Percentiles rank a stretch among this genome's conserved stretches.
These are phyloP conservation scores for Magnaporthiopsis poae DNA, from an alignment of 2,329 filamentous ascomycete genomes.

Conservation along the genomic window DNA sequence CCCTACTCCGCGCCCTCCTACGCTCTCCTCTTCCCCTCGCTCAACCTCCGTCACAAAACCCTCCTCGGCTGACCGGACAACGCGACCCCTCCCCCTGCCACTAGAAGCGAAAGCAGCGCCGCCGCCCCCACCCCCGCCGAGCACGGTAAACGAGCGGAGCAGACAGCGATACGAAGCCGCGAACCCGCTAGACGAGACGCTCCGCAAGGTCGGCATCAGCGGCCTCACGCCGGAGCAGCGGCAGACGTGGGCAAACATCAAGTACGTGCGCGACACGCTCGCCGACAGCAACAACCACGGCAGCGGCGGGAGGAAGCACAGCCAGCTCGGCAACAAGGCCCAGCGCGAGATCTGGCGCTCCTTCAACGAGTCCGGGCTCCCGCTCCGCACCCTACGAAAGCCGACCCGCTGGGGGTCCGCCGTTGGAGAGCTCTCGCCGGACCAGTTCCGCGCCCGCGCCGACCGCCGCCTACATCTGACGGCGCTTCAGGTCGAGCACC, in stretches of 20 bases:
- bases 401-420: slow-evolving; percentile 37
- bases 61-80: slow-evolving; percentile 1
- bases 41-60: neutral
- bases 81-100: slow-evolving; percentile 2
- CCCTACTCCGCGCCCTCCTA: neutral
- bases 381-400: slow-evolving; percentile 31
- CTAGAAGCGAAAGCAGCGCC: slow-evolving; percentile 12
- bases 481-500: slow-evolving; percentile 33
- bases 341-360: slow-evolving; percentile 50
- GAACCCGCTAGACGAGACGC: slow-evolving; percentile 37
- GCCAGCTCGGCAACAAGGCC: slow-evolving; percentile 30
- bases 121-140: slow-evolving; percentile 24
- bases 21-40: neutral
- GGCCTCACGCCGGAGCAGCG: slow-evolving; percentile 38
- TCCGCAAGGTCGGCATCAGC: slow-evolving; percentile 34
- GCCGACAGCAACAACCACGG: slow-evolving; percentile 23
- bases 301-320: slow-evolving; percentile 7
- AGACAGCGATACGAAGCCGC: slow-evolving; percentile 38
- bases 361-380: slow-evolving; percentile 41
- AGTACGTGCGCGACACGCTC: slow-evolving; percentile 33
- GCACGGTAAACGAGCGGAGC: slow-evolving; percentile 40
- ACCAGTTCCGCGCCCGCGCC: slow-evolving; percentile 34
- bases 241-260: slow-evolving; percentile 37
- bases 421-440: slow-evolving; percentile 36
- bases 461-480: slow-evolving; percentile 33